Evolutionary conservation across 768 basidiomycete genomes (phyloP).

Genomic region (Hirschioporus abietinus): DNA sequence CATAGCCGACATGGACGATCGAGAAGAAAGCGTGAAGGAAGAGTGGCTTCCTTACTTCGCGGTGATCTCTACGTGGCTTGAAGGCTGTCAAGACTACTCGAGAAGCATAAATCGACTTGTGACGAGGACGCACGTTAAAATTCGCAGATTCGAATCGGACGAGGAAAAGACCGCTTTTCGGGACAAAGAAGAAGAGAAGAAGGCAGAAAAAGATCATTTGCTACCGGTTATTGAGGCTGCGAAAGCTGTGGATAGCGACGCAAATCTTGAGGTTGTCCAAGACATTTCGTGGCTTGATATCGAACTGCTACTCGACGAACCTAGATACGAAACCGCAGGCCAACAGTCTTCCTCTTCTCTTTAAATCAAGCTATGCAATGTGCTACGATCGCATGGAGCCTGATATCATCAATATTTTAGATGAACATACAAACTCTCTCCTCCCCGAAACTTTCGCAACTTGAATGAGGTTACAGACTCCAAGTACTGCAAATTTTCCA

Average conservation of each 20-base stretch:
- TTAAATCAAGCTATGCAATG: not conserved
- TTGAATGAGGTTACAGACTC: not conserved
- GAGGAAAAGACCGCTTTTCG: too few species aligned
- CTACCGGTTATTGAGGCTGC: too few species aligned
- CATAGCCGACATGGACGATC: not conserved
- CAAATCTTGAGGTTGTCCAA: not conserved
- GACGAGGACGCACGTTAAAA: too few species aligned
- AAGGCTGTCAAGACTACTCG: too few species aligned
- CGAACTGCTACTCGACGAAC: too few species aligned
- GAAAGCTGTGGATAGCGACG: too few species aligned
- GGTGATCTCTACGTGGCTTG: not conserved
- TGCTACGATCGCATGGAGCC: not conserved
- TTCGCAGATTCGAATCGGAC: too few species aligned
- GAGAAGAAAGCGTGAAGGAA: not conserved
- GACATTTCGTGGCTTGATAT: too few species aligned
- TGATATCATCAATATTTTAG: not conserved
- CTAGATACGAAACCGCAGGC: not conserved
- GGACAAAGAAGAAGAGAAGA: too few species aligned
- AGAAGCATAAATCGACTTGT: too few species aligned
- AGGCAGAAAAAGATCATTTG: too few species aligned
- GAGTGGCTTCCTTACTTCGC: not conserved
- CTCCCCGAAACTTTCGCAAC: not conserved
- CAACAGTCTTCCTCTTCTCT: not conserved
- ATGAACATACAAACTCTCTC: not conserved
- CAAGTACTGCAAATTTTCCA: not conserved